Evolutionary conservation across 495 filamentous ascomycete genomes (phyloP).

Genomic region (Talaromyces stipitatus): DNA sequence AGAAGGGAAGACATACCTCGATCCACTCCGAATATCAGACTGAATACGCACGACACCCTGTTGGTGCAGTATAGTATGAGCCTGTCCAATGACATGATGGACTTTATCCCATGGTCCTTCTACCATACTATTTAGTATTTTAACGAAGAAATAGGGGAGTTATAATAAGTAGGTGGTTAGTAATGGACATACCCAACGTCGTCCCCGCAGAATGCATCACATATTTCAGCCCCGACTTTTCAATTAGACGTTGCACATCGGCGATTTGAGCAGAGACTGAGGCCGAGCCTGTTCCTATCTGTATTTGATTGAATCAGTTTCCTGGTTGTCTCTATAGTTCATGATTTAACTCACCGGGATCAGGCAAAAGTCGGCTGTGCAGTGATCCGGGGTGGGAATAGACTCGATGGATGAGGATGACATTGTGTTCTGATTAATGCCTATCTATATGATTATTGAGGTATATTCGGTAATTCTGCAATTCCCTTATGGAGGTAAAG

Average conservation of each 20-base stretch:
- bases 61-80: constrained; percentile 75
- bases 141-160: background rate
- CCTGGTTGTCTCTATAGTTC: too few relatives aligned
- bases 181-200: constrained; percentile 65
- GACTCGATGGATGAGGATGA: constrained; percentile 8
- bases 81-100: constrained; percentile 82
- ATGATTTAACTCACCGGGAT: too few relatives aligned
- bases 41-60: constrained; percentile 79
- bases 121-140: constrained; percentile 20
- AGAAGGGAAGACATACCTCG: constrained; percentile 47
- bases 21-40: constrained; percentile 80
- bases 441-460: background rate
- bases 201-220: constrained; percentile 90
- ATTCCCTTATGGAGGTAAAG: background rate
- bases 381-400: constrained; percentile 55
- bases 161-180: constrained; percentile 1
- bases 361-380: constrained; percentile 76
- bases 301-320: too few relatives aligned
- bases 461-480: background rate
- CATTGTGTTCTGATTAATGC: background rate
- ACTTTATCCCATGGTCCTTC: constrained; percentile 91
- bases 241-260: constrained; percentile 79
- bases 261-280: constrained; percentile 86
- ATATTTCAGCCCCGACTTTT: constrained; percentile 68
- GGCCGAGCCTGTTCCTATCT: constrained; percentile 74